phyloP scores from a whole-genome alignment of 805 yeast species.

The Cyberlindnera misumaiensis region DNA sequence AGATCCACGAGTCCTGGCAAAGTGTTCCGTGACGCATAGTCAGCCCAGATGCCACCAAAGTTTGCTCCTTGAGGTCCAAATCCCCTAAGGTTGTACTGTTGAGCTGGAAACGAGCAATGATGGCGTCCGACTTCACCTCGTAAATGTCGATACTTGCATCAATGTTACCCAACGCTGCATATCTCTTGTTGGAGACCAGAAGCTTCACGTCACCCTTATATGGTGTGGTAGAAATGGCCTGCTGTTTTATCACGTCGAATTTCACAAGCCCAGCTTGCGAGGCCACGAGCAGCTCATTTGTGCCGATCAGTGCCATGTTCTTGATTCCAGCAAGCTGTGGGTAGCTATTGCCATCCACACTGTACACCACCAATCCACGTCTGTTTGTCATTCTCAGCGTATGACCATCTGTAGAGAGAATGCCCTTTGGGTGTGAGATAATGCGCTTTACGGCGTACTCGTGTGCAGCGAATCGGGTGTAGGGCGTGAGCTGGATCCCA shows the following conservation, averaged over 20 bases:
- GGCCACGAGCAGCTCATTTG: conserved; percentile 39
- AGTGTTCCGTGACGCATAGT: conserved; percentile 54
- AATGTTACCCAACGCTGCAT: conserved; percentile 50
- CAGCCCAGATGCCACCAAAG: conserved; percentile 76
- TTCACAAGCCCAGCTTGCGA: conserved; percentile 30
- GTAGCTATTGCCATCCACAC: conserved; percentile 20
- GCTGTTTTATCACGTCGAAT: conserved; percentile 36
- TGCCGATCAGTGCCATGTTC: conserved; percentile 26
- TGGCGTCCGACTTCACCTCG: conserved; percentile 44
- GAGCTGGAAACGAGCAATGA: conserved; percentile 48
- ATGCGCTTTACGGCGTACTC: conserved; percentile 43
- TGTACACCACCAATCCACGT: conserved; percentile 44
- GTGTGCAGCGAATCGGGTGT: conserved; percentile 53
- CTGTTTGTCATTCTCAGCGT: conserved; percentile 48
- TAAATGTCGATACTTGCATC: conserved; percentile 59
- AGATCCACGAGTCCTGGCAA: conserved; percentile 72
- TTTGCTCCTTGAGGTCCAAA: conserved; percentile 57
- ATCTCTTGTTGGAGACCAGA: conserved; percentile 44
- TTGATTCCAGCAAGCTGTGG: conserved; percentile 28
- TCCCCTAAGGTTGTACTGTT: conserved; percentile 59
- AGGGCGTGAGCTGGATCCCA: conserved; percentile 44
- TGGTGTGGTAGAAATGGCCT: conserved; percentile 28
- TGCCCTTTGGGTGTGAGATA: conserved; percentile 48
- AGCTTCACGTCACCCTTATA: conserved; percentile 40
- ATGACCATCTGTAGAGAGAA: conserved; percentile 47